Conservation (phyloP, 768 basidiomycete genomes). For the Cystobasidium tubakii region DNA sequence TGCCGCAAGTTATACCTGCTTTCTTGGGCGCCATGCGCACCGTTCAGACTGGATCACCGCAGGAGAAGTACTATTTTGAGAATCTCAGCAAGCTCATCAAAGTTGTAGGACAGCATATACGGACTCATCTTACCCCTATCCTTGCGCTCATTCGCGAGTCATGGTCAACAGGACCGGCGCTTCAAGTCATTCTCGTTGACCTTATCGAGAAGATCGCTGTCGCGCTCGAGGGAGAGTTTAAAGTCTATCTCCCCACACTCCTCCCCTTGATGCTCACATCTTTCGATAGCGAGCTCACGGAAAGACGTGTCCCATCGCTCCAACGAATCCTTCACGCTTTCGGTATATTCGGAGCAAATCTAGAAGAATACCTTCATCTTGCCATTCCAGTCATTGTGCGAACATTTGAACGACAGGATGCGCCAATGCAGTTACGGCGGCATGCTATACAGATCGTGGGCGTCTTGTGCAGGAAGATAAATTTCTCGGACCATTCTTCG, state of each 20-base stretch:
- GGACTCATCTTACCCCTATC: slow-evolving; percentile 79
- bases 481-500: slow-evolving; percentile 95
- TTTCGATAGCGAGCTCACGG: slow-evolving; percentile 77
- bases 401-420: slow-evolving; percentile 77
- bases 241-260: slow-evolving; percentile 84
- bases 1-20: slow-evolving; percentile 94
- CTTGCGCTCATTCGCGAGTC: slow-evolving; percentile 80
- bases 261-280: slow-evolving; percentile 82
- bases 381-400: slow-evolving; percentile 90
- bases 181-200: slow-evolving; percentile 86
- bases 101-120: slow-evolving; percentile 94
- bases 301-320: slow-evolving; percentile 56
- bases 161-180: slow-evolving; percentile 63
- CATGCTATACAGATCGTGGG: slow-evolving; percentile 86
- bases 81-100: slow-evolving; percentile 90
- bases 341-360: slow-evolving; percentile 87
- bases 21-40: slow-evolving; percentile 80
- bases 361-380: slow-evolving; percentile 95
- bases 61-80: slow-evolving; percentile 89
- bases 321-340: slow-evolving; percentile 86
- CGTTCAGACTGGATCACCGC: slow-evolving; percentile 61
- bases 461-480: slow-evolving; percentile 80
- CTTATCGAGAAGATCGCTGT: slow-evolving; percentile 87
- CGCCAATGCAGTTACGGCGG: slow-evolving; percentile 68
- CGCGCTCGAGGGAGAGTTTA: slow-evolving; percentile 93